Evolutionary conservation across 176 grass and related monocot genomes (phyloP).

Genomic region (Stipa capillata): DNA sequence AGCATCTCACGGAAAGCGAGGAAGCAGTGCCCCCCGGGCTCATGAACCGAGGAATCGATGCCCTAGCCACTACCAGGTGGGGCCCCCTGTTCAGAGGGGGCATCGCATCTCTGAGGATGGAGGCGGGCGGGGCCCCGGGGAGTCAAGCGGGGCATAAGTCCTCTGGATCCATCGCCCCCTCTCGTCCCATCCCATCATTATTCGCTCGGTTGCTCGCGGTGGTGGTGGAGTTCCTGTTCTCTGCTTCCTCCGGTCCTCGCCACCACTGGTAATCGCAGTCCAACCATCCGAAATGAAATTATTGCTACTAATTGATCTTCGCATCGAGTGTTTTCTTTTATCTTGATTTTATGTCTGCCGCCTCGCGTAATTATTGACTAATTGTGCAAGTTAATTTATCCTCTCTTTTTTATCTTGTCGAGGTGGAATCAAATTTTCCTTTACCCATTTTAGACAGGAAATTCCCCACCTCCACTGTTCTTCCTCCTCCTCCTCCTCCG

Average conservation of each 20-base stretch:
- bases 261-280: not conserved
- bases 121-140: not conserved
- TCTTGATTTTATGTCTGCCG: not conserved
- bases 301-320: not conserved
- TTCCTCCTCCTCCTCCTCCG: not conserved
- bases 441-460: not conserved
- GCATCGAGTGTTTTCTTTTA: not conserved
- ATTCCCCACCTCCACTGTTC: not conserved
- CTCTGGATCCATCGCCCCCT: conserved; percentile 4
- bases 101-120: not conserved
- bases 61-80: not conserved
- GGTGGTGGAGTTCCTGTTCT: conserved; percentile 1
- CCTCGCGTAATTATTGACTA: not conserved
- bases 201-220: conserved; percentile 14
- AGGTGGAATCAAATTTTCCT: no score
- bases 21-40: not conserved
- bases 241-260: not conserved
- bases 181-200: not conserved
- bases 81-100: not conserved
- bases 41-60: not conserved
- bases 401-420: not conserved
- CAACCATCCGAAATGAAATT: not conserved
- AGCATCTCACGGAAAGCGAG: conserved; percentile 33
- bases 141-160: conserved; percentile 10
- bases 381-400: not conserved